These are phyloP conservation scores for Aspergillus cristatus DNA, from an alignment of 495 filamentous ascomycete genomes.

Conservation along the genomic window DNA sequence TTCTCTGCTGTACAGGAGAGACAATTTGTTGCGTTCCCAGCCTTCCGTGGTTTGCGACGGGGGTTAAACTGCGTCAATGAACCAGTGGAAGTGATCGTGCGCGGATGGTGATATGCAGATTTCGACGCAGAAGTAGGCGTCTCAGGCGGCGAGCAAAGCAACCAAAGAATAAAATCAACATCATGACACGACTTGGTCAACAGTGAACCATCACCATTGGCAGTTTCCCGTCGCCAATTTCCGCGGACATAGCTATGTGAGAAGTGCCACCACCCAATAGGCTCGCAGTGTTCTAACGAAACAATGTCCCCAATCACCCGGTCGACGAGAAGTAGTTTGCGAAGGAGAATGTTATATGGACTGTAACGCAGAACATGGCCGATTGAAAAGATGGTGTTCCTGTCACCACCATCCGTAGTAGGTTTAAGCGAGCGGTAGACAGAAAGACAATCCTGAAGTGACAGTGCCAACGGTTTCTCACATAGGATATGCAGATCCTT, in stretches of 20 bases:
- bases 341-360: conserved; percentile 80
- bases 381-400: conserved; percentile 58
- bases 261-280: conserved; percentile 96
- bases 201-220: conserved; percentile 44
- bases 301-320: conserved; percentile 70
- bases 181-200: conserved; percentile 94
- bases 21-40: conserved; percentile 79
- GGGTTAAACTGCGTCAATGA: conserved; percentile 55
- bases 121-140: conserved; percentile 7
- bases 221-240: conserved; percentile 79
- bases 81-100: conserved; percentile 61
- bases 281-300: conserved; percentile 83
- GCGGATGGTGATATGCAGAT: conserved; percentile 59
- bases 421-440: conserved; percentile 53
- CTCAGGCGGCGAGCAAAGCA: conserved; percentile 34
- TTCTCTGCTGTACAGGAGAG: conserved; percentile 63
- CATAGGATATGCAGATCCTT: conserved; percentile 71
- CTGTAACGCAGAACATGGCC: conserved; percentile 74
- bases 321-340: conserved; percentile 65
- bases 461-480: conserved; percentile 87
- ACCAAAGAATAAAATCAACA: conserved; percentile 84
- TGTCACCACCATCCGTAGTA: conserved; percentile 1
- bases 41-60: conserved; percentile 60
- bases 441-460: conserved; percentile 60
- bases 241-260: conserved; percentile 86